A percentile compares a stretch with the other conserved stretches of the same genome.
These are phyloP conservation scores for Dujonia santamariae DNA, from an alignment of 1,139 yeast genomes.

Conservation along the genomic window DNA sequence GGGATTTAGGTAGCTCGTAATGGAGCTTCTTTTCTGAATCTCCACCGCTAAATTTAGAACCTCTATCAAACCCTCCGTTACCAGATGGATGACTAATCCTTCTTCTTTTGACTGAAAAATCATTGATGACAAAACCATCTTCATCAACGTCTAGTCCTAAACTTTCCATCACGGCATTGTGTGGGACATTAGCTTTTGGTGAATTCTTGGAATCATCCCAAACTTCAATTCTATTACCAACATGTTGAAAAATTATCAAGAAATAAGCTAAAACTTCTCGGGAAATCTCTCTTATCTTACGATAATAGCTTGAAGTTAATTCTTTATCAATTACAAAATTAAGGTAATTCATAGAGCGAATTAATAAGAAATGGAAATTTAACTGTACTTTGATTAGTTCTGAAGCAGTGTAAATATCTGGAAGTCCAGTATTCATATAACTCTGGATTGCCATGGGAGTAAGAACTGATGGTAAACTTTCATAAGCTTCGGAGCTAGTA, in stretches of 20 bases:
- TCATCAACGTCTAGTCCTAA: constrained; percentile 39
- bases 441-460: constrained; percentile 30
- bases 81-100: constrained; percentile 10
- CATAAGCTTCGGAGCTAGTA: too few species aligned
- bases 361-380: constrained; percentile 43
- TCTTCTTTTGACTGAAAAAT: constrained; percentile 42
- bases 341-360: constrained; percentile 43
- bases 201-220: constrained; percentile 8
- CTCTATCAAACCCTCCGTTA: constrained; percentile 1
- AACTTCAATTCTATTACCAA: constrained; percentile 19
- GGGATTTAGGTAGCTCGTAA: constrained; percentile 35
- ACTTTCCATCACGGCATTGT: constrained; percentile 28
- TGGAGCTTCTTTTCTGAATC: constrained; percentile 1
- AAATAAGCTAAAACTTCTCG: constrained; percentile 41
- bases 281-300: constrained; percentile 35
- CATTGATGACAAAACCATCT: constrained; percentile 48
- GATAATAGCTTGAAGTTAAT: constrained; percentile 34
- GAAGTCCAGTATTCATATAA: constrained; percentile 32
- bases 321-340: constrained; percentile 48
- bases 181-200: constrained; percentile 11
- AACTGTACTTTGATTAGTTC: constrained; percentile 43
- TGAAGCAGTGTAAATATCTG: constrained; percentile 40
- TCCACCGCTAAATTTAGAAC: background rate
- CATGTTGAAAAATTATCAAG: constrained; percentile 35
- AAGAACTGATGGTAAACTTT: constrained; percentile 10